Conservation (phyloP, 805 yeast genomes). For the Wickerhamiella bombiphila region DNA sequence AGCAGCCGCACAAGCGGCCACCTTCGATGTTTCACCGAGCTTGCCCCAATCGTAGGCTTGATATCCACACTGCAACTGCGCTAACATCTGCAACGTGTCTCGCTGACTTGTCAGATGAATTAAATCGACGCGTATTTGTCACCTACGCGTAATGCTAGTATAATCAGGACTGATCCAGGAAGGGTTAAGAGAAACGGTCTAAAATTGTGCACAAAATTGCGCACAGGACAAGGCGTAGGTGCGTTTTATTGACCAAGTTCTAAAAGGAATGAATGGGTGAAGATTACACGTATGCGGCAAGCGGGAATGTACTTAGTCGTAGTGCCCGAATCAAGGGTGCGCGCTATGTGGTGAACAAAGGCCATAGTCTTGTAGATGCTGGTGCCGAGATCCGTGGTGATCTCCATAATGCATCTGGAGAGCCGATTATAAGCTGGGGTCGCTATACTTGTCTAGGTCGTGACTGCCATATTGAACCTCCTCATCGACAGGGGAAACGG, state of each 20-base stretch:
- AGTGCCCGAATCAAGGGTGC: constrained; percentile 25
- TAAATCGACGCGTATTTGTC: no score
- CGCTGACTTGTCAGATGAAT: not conserved
- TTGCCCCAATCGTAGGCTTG: constrained; percentile 86
- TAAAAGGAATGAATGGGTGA: not conserved
- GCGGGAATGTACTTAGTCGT: constrained; percentile 23
- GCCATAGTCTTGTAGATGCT: constrained; percentile 23
- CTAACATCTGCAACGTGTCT: constrained; percentile 10
- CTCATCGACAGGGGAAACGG: constrained; percentile 16
- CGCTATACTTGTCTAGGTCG: constrained; percentile 21
- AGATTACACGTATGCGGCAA: not conserved
- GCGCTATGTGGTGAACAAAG: constrained; percentile 25
- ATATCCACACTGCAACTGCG: constrained; percentile 30
- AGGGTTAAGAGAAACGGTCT: no score
- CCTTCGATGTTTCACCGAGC: constrained; percentile 70
- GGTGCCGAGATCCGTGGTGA: constrained; percentile 25
- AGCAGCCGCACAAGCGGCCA: constrained; percentile 68
- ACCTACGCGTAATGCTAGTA: no score
- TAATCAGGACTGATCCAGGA: no score
- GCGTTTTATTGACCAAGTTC: no score
- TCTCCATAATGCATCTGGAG: constrained; percentile 16
- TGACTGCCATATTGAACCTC: constrained; percentile 21
- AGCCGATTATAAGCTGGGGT: constrained; percentile 26
- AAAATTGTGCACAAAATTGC: not conserved
- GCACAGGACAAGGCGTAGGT: not conserved